These are phyloP conservation scores for Paragyromitra xinjiangensis DNA, from an alignment of 495 filamentous ascomycete genomes.

Conservation along the genomic window DNA sequence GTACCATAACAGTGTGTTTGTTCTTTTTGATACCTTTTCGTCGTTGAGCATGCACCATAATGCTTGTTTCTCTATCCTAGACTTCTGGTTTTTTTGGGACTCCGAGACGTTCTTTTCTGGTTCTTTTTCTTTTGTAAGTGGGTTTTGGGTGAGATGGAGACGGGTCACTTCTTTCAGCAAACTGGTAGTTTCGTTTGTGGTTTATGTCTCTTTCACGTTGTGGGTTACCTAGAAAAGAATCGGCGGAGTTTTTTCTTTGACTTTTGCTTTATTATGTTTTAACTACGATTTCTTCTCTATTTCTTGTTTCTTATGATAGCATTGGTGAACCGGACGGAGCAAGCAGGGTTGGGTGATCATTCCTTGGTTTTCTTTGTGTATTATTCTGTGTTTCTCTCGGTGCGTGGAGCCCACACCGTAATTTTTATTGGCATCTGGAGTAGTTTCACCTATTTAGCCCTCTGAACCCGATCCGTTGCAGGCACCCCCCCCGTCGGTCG, in stretches of 20 bases:
- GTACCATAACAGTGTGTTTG: slow-evolving; percentile 37
- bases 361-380: slow-evolving; percentile 27
- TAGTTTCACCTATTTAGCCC: neutral
- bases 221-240: slow-evolving; percentile 44
- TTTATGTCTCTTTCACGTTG: slow-evolving; percentile 39
- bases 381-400: slow-evolving; percentile 30
- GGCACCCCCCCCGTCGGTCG: neutral
- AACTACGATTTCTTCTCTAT: slow-evolving; percentile 35
- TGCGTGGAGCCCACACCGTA: slow-evolving; percentile 19
- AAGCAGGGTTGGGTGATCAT: slow-evolving; percentile 40
- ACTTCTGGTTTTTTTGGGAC: slow-evolving; percentile 29
- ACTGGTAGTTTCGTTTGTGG: slow-evolving; percentile 39
- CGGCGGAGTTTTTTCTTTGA: slow-evolving; percentile 36
- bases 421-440: slow-evolving; percentile 44
- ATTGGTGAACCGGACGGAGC: slow-evolving; percentile 25
- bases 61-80: slow-evolving; percentile 27
- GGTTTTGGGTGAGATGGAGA: slow-evolving; percentile 26
- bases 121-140: slow-evolving; percentile 42
- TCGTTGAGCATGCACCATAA: slow-evolving; percentile 24
- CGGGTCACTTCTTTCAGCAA: slow-evolving; percentile 30
- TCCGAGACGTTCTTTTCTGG: slow-evolving; percentile 18
- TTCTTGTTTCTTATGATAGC: slow-evolving; percentile 50
- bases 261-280: slow-evolving; percentile 43
- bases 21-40: slow-evolving; percentile 39
- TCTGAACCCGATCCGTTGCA: neutral